phyloP scores from a whole-genome alignment of 148 eudicot species.

The Camellia sinensis region DNA sequence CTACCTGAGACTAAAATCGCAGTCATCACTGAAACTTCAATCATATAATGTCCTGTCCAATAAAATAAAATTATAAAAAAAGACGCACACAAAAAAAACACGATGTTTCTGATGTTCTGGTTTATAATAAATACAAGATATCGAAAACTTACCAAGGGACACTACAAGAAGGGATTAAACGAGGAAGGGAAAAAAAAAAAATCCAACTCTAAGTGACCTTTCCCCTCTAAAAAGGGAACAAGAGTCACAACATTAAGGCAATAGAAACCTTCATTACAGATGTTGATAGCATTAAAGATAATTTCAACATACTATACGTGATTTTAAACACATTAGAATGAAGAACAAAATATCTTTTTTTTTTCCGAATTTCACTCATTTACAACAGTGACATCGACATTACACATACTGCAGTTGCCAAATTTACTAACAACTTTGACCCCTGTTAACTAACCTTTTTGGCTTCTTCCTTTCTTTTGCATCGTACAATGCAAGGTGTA shows the following conservation, averaged over 20 bases:
- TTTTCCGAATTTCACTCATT: neutral
- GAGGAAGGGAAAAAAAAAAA: too few species aligned
- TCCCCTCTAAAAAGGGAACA: neutral
- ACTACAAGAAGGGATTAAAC: too few species aligned
- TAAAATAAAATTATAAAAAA: too few species aligned
- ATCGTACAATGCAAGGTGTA: neutral
- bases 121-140: too few species aligned
- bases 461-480: neutral
- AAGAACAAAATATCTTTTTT: neutral
- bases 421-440: conserved; percentile 22
- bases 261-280: conserved; percentile 2
- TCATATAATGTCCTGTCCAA: too few species aligned
- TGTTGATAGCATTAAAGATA: neutral
- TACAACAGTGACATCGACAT: conserved; percentile 8
- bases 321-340: neutral
- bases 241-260: neutral
- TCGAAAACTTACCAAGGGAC: too few species aligned
- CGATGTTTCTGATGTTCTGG: too few species aligned
- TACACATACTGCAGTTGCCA: neutral
- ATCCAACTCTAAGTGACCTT: too few species aligned
- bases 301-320: neutral
- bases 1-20: too few species aligned
- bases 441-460: neutral
- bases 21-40: too few species aligned
- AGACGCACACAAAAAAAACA: too few species aligned